phyloP scores from a whole-genome alignment of 2,329 filamentous ascomycete species.

The Escovopsis weberi region DNA sequence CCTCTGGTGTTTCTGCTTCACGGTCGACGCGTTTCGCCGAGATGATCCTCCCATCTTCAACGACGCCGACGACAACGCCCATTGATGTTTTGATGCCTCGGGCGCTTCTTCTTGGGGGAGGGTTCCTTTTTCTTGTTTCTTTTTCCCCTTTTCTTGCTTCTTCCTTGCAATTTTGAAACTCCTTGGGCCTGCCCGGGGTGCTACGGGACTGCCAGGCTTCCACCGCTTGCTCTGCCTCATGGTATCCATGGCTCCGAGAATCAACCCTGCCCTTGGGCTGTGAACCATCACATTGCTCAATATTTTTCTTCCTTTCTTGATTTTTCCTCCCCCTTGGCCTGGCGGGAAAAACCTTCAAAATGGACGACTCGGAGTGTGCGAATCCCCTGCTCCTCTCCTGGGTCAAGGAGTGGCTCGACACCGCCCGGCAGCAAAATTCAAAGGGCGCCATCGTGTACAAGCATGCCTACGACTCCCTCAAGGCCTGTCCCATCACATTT shows the following conservation, averaged over 20 bases:
- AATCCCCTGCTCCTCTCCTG: slow-evolving; percentile 60
- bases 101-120: neutral
- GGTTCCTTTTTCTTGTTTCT: neutral
- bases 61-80: too few species aligned
- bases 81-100: too few species aligned
- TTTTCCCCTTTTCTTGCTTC: neutral
- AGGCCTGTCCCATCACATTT: slow-evolving; percentile 56
- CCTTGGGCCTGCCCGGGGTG: too few species aligned
- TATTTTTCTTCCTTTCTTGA: too few species aligned
- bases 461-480: slow-evolving; percentile 63
- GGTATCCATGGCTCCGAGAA: neutral
- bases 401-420: slow-evolving; percentile 65
- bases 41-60: too few species aligned
- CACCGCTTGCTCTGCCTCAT: neutral
- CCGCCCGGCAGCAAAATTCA: slow-evolving; percentile 51
- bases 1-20: neutral
- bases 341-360: neutral
- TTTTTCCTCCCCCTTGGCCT: neutral
- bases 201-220: neutral
- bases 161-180: too few species aligned
- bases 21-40: too few species aligned
- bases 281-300: too few species aligned
- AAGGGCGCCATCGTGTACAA: slow-evolving; percentile 61
- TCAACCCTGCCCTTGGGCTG: too few species aligned
- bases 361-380: slow-evolving; percentile 30